phyloP scores from a whole-genome alignment of 169 alveolate genomes.

The Besnoitia besnoiti region DNA sequence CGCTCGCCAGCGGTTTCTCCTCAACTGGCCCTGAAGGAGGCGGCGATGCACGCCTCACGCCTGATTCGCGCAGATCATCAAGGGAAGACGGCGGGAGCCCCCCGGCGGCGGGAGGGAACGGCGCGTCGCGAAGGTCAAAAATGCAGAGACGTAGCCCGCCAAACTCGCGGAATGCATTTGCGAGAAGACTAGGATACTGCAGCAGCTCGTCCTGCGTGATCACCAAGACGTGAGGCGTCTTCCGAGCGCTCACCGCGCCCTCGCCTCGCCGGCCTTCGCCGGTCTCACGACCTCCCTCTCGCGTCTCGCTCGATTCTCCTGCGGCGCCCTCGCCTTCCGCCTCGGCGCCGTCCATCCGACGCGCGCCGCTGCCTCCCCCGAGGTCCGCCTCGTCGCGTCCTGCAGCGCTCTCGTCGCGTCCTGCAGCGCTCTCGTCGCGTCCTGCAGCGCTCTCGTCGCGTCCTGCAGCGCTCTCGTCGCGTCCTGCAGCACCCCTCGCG shows the following conservation, averaged over 20 bases:
- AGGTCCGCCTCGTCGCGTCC: too few relatives aligned
- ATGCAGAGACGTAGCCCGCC: not conserved
- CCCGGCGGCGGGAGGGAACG: not conserved
- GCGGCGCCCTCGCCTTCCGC: not conserved
- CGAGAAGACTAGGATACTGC: not conserved
- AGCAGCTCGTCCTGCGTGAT: conserved; percentile 4
- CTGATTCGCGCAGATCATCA: too few relatives aligned
- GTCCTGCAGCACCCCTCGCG: too few relatives aligned
- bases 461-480: too few relatives aligned
- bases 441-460: too few relatives aligned
- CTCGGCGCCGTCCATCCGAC: not conserved
- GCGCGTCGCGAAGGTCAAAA: not conserved
- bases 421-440: too few relatives aligned
- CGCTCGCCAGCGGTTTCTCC: too few relatives aligned
- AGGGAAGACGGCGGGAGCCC: too few relatives aligned
- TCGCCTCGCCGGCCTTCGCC: not conserved
- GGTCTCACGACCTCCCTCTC: not conserved
- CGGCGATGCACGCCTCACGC: too few relatives aligned
- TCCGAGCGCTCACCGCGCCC: not conserved
- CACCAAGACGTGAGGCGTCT: not conserved
- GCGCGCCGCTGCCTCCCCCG: not conserved
- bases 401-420: too few relatives aligned
- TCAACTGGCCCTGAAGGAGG: too few relatives aligned
- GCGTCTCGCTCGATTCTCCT: not conserved
- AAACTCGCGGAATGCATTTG: not conserved